A percentile compares a stretch with the other conserved stretches of the same genome.
phyloP scores from a whole-genome alignment of 495 filamentous ascomycete species.

The Podospora pseudoanserina region DNA sequence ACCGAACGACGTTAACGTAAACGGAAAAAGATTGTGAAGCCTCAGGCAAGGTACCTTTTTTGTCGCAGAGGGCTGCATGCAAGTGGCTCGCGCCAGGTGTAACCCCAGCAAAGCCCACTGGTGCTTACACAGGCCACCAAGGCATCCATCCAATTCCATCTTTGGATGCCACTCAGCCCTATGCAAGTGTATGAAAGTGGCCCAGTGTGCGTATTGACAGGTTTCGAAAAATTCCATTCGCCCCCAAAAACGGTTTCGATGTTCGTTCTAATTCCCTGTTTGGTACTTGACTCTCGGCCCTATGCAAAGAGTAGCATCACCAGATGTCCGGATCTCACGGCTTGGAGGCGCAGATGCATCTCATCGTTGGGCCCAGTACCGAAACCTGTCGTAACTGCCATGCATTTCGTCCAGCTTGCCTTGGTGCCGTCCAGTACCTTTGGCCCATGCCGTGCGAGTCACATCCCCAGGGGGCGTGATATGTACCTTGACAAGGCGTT shows the following conservation, averaged over 20 bases:
- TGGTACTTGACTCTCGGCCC: conserved; percentile 8
- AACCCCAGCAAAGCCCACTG: conserved; percentile 8
- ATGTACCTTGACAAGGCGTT: conserved; percentile 9
- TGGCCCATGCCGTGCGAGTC: conserved; percentile 18
- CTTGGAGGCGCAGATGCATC: not conserved
- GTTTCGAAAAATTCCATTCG: conserved; percentile 10
- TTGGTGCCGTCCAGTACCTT: not conserved
- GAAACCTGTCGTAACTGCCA: conserved; percentile 1
- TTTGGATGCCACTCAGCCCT: conserved; percentile 21
- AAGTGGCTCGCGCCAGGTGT: conserved; percentile 16
- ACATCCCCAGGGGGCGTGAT: conserved; percentile 5
- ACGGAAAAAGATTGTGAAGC: not conserved
- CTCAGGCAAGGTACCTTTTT: conserved; percentile 6
- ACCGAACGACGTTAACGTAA: not conserved
- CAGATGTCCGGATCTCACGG: conserved; percentile 13
- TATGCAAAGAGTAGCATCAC: conserved; percentile 9
- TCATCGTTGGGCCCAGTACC: not conserved
- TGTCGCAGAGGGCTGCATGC: conserved; percentile 17
- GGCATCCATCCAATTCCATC: conserved; percentile 12
- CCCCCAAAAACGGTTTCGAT: conserved; percentile 12
- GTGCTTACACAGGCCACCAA: conserved; percentile 21
- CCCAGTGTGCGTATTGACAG: not conserved
- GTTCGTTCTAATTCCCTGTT: conserved; percentile 10
- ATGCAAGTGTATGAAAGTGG: conserved; percentile 8
- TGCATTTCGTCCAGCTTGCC: not conserved